Evolutionary conservation across 441 rosid genomes (phyloP).

Genomic region (Arabidopsis lyrata): DNA sequence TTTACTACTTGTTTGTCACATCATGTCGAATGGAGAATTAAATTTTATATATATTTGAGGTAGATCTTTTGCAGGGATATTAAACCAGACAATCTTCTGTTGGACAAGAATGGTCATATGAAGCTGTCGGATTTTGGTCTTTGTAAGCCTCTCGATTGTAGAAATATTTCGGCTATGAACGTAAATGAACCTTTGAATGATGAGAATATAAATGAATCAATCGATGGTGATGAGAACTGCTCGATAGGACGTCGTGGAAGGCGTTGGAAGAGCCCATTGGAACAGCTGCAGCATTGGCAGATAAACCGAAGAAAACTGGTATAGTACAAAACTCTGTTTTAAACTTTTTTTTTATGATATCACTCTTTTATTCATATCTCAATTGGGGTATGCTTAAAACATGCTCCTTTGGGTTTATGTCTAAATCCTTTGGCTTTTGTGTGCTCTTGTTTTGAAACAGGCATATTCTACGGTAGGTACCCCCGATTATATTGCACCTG

Average conservation of each 20-base stretch:
- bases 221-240: constrained; percentile 71
- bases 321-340: constrained; percentile 29
- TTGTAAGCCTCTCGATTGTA: constrained; percentile 95
- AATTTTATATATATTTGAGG: constrained; percentile 23
- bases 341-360: constrained; percentile 18
- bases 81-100: constrained; percentile 91
- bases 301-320: constrained; percentile 94
- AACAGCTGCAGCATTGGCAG: constrained; percentile 96
- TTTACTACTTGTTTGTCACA: constrained; percentile 34
- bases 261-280: constrained; percentile 86
- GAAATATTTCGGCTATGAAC: constrained; percentile 67
- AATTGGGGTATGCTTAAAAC: background rate
- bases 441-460: constrained; percentile 50
- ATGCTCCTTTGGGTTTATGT: background rate
- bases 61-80: constrained; percentile 72
- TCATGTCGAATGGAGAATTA: constrained; percentile 8
- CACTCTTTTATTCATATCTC: background rate
- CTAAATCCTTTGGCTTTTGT: constrained; percentile 31
- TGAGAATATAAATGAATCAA: constrained; percentile 71
- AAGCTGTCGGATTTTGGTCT: constrained; percentile 99
- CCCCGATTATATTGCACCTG: constrained; percentile 98
- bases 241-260: constrained; percentile 65
- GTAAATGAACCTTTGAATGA: constrained; percentile 80
- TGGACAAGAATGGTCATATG: constrained; percentile 93
- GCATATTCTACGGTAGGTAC: constrained; percentile 98